Conservation (phyloP, 331 rosid genomes). For the Saraca asoca region DNA sequence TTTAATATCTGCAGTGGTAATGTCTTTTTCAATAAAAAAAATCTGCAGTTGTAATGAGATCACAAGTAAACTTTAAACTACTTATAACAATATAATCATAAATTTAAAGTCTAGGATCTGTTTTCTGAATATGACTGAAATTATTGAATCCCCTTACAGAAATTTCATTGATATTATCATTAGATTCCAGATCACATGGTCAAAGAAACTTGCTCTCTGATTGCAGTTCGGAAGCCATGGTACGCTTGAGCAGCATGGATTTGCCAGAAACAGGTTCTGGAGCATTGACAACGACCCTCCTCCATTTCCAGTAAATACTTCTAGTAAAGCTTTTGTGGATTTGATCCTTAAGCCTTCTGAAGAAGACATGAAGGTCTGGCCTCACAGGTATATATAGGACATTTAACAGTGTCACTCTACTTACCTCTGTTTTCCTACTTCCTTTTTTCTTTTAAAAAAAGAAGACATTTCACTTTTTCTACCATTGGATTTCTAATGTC, state of each 20-base stretch:
- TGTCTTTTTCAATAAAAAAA: no score
- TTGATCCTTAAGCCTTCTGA: conserved; percentile 80
- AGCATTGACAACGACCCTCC: conserved; percentile 59
- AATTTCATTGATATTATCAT: conserved; percentile 9
- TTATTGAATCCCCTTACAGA: not conserved
- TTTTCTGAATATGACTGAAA: conserved; percentile 17
- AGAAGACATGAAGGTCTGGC: conserved; percentile 77
- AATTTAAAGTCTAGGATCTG: not conserved
- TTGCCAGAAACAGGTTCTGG: conserved; percentile 82
- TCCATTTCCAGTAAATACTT: conserved; percentile 61
- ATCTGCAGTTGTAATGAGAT: not conserved
- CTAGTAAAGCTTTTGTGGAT: conserved; percentile 66
- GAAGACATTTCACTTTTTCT: not conserved
- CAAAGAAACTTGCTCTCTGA: conserved; percentile 38
- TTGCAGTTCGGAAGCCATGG: conserved; percentile 75
- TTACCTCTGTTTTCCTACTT: not conserved
- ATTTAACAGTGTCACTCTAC: not conserved
- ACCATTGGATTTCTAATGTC: conserved; percentile 28
- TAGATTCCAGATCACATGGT: conserved; percentile 17
- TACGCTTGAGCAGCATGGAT: conserved; percentile 77
- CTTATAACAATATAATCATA: not conserved
- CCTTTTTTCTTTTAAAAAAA: conserved; percentile 3
- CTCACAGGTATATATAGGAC: conserved; percentile 56
- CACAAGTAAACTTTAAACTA: conserved; percentile 12
- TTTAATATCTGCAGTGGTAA: not conserved